These are phyloP conservation scores for Calonectria pauciramosa DNA, from an alignment of 2,329 filamentous ascomycete genomes.

Conservation along the genomic window DNA sequence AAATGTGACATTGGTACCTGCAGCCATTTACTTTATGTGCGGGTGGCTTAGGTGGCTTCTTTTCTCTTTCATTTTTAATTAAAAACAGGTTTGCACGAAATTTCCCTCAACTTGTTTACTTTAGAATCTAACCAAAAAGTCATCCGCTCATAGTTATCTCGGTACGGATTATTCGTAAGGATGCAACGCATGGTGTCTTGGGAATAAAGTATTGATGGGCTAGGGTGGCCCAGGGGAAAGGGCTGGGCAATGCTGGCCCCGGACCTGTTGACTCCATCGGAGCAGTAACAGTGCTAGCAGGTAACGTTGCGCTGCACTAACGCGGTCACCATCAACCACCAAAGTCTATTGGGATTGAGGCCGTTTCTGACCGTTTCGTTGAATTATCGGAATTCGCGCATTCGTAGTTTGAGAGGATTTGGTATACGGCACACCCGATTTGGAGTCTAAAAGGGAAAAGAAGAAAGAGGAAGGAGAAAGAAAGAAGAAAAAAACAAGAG, in stretches of 20 bases:
- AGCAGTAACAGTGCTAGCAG: background rate
- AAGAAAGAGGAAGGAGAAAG: background rate
- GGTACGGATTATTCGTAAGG: background rate
- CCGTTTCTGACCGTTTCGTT: background rate
- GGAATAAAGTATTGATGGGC: background rate
- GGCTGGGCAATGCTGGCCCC: background rate
- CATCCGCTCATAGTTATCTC: background rate
- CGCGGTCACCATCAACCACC: background rate
- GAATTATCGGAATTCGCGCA: background rate
- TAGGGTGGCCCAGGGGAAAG: background rate
- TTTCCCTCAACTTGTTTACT: background rate
- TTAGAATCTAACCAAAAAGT: background rate
- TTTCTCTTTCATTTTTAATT: background rate
- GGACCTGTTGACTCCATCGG: background rate
- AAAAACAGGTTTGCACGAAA: background rate
- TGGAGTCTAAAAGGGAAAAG: background rate
- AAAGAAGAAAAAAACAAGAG: background rate
- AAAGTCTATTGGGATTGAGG: slow-evolving; percentile 5
- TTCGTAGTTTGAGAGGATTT: no score
- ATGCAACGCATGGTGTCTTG: background rate
- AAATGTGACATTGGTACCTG: background rate
- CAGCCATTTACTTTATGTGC: background rate
- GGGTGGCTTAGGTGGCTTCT: background rate
- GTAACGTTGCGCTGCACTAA: slow-evolving; percentile 9
- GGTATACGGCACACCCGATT: background rate